phyloP scores from a whole-genome alignment of 306 rosid species.

The Cyamopsis tetragonoloba region DNA sequence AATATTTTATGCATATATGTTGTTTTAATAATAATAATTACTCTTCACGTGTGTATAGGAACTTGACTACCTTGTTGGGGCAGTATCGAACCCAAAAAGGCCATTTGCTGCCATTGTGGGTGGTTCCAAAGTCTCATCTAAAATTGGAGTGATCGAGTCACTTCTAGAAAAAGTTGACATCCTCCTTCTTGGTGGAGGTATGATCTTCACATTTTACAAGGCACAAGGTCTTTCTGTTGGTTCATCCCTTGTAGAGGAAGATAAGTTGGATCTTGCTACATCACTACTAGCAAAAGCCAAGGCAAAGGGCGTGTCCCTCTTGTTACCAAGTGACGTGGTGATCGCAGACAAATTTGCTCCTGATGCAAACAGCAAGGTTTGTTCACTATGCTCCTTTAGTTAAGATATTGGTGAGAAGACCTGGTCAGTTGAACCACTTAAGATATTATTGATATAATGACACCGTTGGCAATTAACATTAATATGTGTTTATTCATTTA shows the following conservation, averaged over 20 bases:
- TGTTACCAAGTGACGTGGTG: constrained; percentile 86
- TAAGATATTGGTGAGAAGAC: neutral
- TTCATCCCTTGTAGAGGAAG: constrained; percentile 95
- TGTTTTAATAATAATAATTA: neutral
- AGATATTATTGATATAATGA: neutral
- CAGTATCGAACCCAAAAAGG: constrained; percentile 87
- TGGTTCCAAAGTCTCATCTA: constrained; percentile 98
- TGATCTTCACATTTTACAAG: constrained; percentile 99
- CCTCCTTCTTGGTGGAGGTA: constrained; percentile 97
- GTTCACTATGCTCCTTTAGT: constrained; percentile 29
- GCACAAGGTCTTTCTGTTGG: constrained; percentile 99
- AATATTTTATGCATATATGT: constrained; percentile 9
- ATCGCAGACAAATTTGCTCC: constrained; percentile 97
- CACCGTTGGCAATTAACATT: neutral
- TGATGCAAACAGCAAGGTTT: constrained; percentile 99
- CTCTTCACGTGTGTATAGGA: constrained; percentile 48
- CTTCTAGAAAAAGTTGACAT: constrained; percentile 83
- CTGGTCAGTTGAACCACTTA: neutral
- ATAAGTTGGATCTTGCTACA: constrained; percentile 85
- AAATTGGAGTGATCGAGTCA: constrained; percentile 96
- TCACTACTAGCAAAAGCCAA: constrained; percentile 82
- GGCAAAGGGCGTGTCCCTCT: constrained; percentile 92
- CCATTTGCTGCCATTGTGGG: constrained; percentile 99
- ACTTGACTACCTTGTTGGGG: constrained; percentile 99
- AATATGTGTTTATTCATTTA: neutral